Base-by-base conservation (phyloP, 1,284 basidiomycete species). In the Moesziomyces sp. region DNA sequence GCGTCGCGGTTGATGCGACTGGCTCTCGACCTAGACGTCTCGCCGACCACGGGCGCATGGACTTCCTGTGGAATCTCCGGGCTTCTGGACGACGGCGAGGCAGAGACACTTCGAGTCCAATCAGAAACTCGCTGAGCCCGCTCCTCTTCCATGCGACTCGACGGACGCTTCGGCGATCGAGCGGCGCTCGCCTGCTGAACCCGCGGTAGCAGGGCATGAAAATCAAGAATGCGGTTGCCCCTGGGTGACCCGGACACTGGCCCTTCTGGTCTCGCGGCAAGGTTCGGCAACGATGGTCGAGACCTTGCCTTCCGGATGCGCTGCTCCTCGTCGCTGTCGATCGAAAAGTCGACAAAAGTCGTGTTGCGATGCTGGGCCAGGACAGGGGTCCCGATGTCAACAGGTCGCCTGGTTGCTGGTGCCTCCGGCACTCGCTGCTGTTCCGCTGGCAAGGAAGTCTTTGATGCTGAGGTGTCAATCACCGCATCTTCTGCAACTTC, bases 281-380 rank as follows among this genome's bases (percentile, higher is more conserved):
- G 18, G 9, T 69, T 63, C 1, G 66, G 66, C 19, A 69, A 26
- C 3, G 66, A 69, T 9, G 67, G 53, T 18, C 67, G 61, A 6
- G 67, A 53, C 19, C 67, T 62, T 21, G 56, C 40, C 26, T 58
- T 58, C 30, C 49, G 65, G 10, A 66, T 56, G 24, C 40, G 58
- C 13, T 57, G 49, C 49, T 74, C 72, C 46, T 74, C 67, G 38
- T 74, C 72, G 47, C 72, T 74, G 40, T 70, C 63, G 21, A 74
- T 60, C 28, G 67, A 70, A 23, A 74, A 70, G 51, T 74, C 72
- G 35, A 63, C 61, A 54, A 74, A 74, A 9, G 52, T 18, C 6
- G 72, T 58, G 30, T 63, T 53, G 16, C 72, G 55, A 30, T 74
- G 72, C 47, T 61, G 62, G 21, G 54, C 50, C 3, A 66, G 52